phyloP scores from a whole-genome alignment of 2,329 filamentous ascomycete genomes.

The Pseudocercospora crystallina region DNA sequence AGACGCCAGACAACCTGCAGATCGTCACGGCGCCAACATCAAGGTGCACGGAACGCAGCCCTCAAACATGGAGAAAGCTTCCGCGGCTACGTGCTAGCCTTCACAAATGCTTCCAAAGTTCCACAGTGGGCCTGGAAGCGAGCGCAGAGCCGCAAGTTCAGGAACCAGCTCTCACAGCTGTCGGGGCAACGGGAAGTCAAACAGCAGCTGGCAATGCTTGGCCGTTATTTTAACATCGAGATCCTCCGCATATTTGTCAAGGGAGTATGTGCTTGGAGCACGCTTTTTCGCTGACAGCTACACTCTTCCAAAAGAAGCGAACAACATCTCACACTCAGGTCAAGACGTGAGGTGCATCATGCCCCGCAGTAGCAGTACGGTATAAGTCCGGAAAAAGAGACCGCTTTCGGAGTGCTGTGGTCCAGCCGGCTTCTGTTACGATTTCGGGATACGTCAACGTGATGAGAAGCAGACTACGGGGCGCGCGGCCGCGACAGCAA shows the following conservation, averaged over 20 bases:
- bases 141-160: constrained; percentile 2
- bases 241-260: not conserved
- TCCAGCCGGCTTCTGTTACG: constrained; percentile 1
- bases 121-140: too few relatives aligned
- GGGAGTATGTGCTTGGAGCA: not conserved
- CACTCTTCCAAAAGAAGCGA: not conserved
- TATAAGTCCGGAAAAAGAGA: not conserved
- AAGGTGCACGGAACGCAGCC: not conserved
- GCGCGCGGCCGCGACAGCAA: too few relatives aligned
- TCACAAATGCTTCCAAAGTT: too few relatives aligned
- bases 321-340: not conserved
- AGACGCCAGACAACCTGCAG: not conserved
- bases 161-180: not conserved
- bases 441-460: constrained; percentile 2
- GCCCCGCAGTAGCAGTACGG: not conserved
- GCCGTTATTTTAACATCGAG: too few relatives aligned
- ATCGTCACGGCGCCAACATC: not conserved
- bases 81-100: not conserved
- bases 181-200: constrained; percentile 12
- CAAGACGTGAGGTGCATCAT: not conserved
- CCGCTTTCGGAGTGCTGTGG: not conserved
- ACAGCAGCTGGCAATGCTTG: not conserved
- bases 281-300: not conserved
- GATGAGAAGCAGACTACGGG: not conserved
- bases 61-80: constrained; percentile 19